phyloP scores from a whole-genome alignment of 139 green algal species.

The Chlorella sp. region DNA sequence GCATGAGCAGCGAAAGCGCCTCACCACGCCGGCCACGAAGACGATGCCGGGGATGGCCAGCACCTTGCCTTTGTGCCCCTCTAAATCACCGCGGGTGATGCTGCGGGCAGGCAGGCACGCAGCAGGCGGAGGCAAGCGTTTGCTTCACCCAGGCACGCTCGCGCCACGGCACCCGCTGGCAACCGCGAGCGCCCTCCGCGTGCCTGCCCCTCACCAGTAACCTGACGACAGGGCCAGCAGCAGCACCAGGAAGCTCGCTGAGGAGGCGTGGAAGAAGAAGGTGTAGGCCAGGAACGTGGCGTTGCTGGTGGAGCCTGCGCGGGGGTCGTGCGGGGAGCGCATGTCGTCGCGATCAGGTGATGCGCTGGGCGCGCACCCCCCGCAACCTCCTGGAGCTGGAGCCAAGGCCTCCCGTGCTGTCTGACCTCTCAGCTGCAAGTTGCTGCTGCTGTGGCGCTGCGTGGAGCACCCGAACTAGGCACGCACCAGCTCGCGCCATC shows the following conservation, averaged over 20 bases:
- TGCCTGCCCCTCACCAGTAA: constrained; percentile 15
- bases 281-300: constrained; percentile 11
- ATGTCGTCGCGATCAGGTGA: too few relatives aligned
- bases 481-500: background rate
- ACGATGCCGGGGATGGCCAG: constrained; percentile 17
- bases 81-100: constrained; percentile 26
- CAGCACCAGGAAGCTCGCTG: constrained; percentile 14
- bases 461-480: background rate
- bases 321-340: too few relatives aligned
- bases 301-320: background rate
- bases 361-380: too few relatives aligned
- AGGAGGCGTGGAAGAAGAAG: constrained; percentile 5
- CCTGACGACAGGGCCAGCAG: constrained; percentile 28
- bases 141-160: too few relatives aligned
- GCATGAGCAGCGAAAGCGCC: background rate
- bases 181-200: background rate
- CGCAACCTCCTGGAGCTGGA: background rate
- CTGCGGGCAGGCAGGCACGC: constrained; percentile 6
- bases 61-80: constrained; percentile 15
- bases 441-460: background rate
- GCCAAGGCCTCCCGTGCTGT: background rate
- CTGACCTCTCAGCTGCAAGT: background rate
- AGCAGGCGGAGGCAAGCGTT: too few relatives aligned
- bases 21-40: constrained; percentile 27
- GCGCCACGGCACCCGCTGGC: background rate